Evolutionary conservation across 192 early-diverging fungal genomes (phyloP).

Genomic region (Umbelopsis ramanniana): DNA sequence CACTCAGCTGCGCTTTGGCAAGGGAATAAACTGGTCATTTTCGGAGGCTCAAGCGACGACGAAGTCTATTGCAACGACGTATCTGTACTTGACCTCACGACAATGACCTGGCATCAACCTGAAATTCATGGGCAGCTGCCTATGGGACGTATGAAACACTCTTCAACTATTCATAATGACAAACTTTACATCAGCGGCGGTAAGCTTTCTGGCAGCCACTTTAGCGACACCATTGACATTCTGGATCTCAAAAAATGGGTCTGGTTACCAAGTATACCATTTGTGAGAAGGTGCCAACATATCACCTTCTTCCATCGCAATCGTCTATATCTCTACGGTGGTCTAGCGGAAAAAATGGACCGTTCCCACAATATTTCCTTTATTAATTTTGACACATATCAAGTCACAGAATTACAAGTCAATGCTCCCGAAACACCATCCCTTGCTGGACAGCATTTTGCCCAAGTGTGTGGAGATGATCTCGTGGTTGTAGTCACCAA

Average conservation of each 20-base stretch:
- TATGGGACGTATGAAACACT: conserved; percentile 57
- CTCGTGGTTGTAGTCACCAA: conserved; percentile 60
- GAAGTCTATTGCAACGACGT: conserved; percentile 60
- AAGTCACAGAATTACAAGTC: conserved; percentile 53
- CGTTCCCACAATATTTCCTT: conserved; percentile 56
- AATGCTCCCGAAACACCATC: conserved; percentile 53
- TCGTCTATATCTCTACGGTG: conserved; percentile 65
- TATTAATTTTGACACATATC: conserved; percentile 52
- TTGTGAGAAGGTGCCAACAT: conserved; percentile 58
- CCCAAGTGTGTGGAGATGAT: conserved; percentile 62
- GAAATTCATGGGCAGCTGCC: conserved; percentile 52
- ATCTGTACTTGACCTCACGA: conserved; percentile 59
- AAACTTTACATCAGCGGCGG: conserved; percentile 70
- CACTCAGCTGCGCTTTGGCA: conserved; percentile 66
- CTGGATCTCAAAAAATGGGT: conserved; percentile 61
- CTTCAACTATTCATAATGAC: conserved; percentile 62
- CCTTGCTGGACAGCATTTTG: conserved; percentile 62
- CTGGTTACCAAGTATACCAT: conserved; percentile 59
- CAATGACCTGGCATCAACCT: conserved; percentile 65
- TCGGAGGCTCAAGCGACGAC: conserved; percentile 61
- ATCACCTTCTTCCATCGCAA: conserved; percentile 56
- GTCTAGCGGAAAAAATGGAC: conserved; percentile 61
- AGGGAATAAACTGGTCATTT: conserved; percentile 61
- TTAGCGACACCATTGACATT: conserved; percentile 41
- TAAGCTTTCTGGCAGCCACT: conserved; percentile 18